Evolutionary conservation across 2,329 filamentous ascomycete genomes (phyloP), one percentile per base, ranked within the genome.

Genomic region (Botrytis pseudocinerea): DNA sequence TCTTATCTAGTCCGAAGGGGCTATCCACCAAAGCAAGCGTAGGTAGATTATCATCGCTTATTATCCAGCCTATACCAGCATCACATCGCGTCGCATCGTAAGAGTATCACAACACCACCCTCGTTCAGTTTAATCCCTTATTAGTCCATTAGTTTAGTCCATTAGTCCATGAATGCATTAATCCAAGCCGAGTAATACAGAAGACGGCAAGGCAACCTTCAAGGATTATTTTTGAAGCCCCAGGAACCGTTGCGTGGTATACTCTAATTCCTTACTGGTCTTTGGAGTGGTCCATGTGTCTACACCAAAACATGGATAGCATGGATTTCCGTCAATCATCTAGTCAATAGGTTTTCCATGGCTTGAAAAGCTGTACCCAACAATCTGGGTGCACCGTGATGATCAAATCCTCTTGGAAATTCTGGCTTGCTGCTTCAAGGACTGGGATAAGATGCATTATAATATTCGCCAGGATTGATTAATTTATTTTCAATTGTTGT

Each of bases 231-330:
- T 68, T 35, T 61, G 40, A 69, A 57, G 25, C 54, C 51, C 51
- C 54, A 70, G 54, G 68, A 70, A 70, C 68, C 68, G 68, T 70
- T 70, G 28, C 14, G 54, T 61, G 28, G 28, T 61, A 54, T 66
- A 66, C 38, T 44, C n/a, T 44, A 42, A 57, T 40, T 48, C 65
- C 32, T 69, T 40, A 22, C 22, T 38, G 44, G 25, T 69, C 48
- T 69, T 54, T 10, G 20, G 42, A 42, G 25, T 44, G 69, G 69
- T 20, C 57, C 40, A 54, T 57, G 46, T 57, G 64, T 46, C 42
- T 51, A 44, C 57, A 63, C 42, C 28, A 51, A 35, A 46, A 57
- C 48, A 68, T 68, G 35, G 64, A 28, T 16, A 57, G 32, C 57
- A 63, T 51, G 59, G 69, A 51, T 62, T 48, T 38, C 59, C 40